Evolutionary conservation across 495 filamentous ascomycete species (phyloP).

Genomic region (Astrocystis sublimbata): DNA sequence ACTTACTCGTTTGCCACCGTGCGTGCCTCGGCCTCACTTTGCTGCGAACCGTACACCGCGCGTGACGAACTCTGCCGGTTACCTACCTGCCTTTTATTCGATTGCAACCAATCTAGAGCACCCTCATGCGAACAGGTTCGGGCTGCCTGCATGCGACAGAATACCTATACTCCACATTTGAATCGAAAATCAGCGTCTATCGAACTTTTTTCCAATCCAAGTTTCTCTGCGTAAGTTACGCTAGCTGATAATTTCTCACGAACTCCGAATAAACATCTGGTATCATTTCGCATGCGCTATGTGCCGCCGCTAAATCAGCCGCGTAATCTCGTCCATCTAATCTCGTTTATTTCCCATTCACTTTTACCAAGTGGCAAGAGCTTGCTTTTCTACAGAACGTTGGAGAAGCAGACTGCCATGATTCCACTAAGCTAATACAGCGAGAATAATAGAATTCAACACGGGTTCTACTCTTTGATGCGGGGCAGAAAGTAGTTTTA

Average conservation of each 20-base stretch:
- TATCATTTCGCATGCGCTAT: too few species aligned
- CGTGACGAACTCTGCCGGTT: conserved; percentile 41
- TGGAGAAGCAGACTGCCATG: conserved; percentile 18
- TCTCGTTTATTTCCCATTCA: too few species aligned
- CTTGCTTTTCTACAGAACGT: too few species aligned
- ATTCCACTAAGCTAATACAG: conserved; percentile 9
- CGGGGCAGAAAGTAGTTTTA: conserved; percentile 26
- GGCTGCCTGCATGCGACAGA: conserved; percentile 51
- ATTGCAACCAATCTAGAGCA: conserved; percentile 43
- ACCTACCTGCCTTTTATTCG: conserved; percentile 39
- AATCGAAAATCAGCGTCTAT: conserved; percentile 19
- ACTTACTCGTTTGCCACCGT: conserved; percentile 27
- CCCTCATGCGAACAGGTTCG: conserved; percentile 51
- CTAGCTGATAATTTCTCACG: too few species aligned
- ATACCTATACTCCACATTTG: conserved; percentile 33
- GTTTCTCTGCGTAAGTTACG: conserved; percentile 18
- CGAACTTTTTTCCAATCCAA: conserved; percentile 1
- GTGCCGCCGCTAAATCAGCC: too few species aligned
- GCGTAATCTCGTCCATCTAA: too few species aligned
- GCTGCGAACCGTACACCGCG: conserved; percentile 29
- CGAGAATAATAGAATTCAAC: conserved; percentile 1
- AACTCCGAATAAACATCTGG: too few species aligned
- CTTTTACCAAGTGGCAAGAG: too few species aligned
- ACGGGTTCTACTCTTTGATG: conserved; percentile 18
- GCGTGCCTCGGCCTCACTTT: conserved; percentile 27